Conservation (phyloP, 371 early-diverging fungal genomes). For the Mucor velutinosus region DNA sequence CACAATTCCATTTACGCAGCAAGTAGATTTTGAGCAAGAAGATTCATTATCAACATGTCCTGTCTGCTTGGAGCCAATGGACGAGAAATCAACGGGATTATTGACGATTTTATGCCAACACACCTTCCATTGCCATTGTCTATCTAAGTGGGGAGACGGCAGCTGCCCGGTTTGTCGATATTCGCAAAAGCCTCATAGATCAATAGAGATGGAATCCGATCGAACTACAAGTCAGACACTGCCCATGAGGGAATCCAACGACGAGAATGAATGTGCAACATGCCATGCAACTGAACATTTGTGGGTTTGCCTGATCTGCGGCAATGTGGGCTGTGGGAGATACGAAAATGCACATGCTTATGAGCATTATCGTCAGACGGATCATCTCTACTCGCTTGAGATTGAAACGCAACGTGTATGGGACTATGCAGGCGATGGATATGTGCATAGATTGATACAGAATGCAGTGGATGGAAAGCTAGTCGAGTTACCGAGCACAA, state of each 20-base stretch:
- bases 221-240: background rate
- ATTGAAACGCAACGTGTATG: constrained; percentile 94
- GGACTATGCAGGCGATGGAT: constrained; percentile 96
- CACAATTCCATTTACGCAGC: constrained; percentile 57
- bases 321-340: constrained; percentile 84
- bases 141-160: constrained; percentile 89
- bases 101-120: constrained; percentile 93
- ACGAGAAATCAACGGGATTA: constrained; percentile 79
- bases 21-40: constrained; percentile 13
- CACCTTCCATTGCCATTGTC: constrained; percentile 89
- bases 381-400: constrained; percentile 88
- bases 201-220: background rate
- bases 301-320: constrained; percentile 97
- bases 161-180: constrained; percentile 95
- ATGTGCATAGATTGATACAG: constrained; percentile 93
- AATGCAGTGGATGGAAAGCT: constrained; percentile 88
- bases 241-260: background rate
- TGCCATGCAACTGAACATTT: constrained; percentile 77
- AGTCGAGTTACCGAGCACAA: constrained; percentile 78
- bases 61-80: constrained; percentile 92
- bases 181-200: constrained; percentile 45
- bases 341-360: constrained; percentile 86
- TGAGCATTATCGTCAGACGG: constrained; percentile 77
- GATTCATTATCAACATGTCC: constrained; percentile 88
- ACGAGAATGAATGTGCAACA: constrained; percentile 65